These are phyloP conservation scores for Cicer chorassanicum DNA, from an alignment of 306 rosid species.

Conservation along the genomic window DNA sequence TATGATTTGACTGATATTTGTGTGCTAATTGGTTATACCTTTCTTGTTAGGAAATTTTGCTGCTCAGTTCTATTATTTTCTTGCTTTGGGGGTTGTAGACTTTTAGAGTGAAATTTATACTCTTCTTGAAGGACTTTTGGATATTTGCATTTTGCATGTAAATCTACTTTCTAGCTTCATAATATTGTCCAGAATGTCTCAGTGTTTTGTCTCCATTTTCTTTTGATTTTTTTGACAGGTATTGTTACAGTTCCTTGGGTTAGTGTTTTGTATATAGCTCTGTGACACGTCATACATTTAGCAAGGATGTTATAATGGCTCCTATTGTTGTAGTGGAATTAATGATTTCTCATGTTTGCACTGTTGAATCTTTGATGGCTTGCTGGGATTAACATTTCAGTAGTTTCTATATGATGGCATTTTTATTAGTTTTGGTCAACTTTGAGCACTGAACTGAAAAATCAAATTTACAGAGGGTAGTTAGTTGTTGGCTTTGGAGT, in stretches of 20 bases:
- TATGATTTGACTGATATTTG: slow-evolving; percentile 5
- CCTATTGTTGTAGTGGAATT: slow-evolving; percentile 12
- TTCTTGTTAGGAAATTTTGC: slow-evolving; percentile 22
- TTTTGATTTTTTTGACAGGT: background rate
- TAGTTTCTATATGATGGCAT: slow-evolving; percentile 17
- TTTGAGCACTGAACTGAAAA: background rate
- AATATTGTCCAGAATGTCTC: slow-evolving; percentile 23
- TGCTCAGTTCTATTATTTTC: slow-evolving; percentile 10
- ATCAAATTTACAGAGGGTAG: slow-evolving; percentile 18
- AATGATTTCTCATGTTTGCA: background rate
- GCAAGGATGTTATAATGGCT: slow-evolving; percentile 24
- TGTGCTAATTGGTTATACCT: background rate
- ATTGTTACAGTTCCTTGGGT: background rate
- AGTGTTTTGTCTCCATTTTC: slow-evolving; percentile 1
- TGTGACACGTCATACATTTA: slow-evolving; percentile 18
- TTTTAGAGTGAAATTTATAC: slow-evolving; percentile 1
- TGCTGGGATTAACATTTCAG: background rate
- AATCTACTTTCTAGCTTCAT: slow-evolving; percentile 18
- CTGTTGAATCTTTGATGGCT: slow-evolving; percentile 19
- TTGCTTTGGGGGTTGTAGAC: slow-evolving; percentile 23
- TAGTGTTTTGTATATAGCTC: background rate
- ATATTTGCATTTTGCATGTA: background rate
- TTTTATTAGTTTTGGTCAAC: slow-evolving; percentile 29
- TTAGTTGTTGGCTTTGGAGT: slow-evolving; percentile 31
- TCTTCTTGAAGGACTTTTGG: slow-evolving; percentile 1